Percentiles rank a stretch among this genome's conserved stretches.
These are phyloP conservation scores for Colletotrichum sansevieriae DNA, from an alignment of 2,329 filamentous ascomycete genomes.

Conservation along the genomic window DNA sequence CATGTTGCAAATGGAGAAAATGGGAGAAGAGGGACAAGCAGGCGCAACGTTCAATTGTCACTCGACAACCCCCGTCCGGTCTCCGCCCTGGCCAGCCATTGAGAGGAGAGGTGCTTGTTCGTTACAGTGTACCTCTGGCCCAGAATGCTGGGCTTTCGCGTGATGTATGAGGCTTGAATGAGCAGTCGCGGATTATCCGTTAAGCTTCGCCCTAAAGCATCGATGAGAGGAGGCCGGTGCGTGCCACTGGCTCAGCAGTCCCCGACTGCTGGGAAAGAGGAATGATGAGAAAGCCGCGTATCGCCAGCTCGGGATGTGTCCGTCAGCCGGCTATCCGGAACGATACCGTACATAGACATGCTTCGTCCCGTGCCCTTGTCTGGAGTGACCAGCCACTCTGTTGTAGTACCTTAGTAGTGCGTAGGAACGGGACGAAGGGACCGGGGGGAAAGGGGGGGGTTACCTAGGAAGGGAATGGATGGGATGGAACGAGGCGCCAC, in stretches of 20 bases:
- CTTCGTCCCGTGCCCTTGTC: no score
- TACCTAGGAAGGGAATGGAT: not conserved
- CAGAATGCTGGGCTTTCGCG: slow-evolving; percentile 17
- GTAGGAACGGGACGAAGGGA: slow-evolving; percentile 2
- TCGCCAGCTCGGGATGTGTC: no score
- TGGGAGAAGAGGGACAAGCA: no score
- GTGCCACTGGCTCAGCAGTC: not conserved
- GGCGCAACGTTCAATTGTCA: not conserved
- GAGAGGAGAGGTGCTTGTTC: not conserved
- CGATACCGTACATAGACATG: no score
- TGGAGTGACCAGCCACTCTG: no score
- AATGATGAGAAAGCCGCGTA: not conserved
- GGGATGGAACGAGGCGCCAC: no score
- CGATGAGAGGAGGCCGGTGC: slow-evolving; percentile 6
- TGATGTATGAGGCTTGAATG: slow-evolving; percentile 13
- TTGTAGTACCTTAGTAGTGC: no score
- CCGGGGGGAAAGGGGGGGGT: not conserved
- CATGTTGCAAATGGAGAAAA: no score
- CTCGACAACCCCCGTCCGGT: not conserved
- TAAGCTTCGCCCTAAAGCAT: not conserved
- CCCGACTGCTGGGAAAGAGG: not conserved
- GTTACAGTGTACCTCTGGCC: not conserved
- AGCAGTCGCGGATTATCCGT: not conserved
- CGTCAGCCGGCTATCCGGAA: no score
- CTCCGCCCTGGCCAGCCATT: not conserved